Base-by-base conservation (phyloP, 208 protist genomes). In the Leishmania amazonensis region DNA sequence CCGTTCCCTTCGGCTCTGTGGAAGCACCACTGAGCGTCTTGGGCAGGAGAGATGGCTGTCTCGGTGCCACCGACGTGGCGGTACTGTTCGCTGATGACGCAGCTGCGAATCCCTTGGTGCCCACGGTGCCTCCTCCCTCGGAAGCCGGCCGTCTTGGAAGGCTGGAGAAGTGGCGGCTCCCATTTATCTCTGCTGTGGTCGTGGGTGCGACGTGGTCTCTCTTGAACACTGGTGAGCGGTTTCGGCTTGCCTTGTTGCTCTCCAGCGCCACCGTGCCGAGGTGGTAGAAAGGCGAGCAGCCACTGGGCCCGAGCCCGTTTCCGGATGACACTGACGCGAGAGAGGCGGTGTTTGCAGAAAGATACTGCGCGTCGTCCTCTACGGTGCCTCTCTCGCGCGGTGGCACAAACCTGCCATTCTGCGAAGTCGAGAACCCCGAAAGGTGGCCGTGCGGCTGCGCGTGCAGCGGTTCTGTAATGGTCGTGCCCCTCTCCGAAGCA, bases 271-370 rank as follows among this genome's bases (percentile, higher is more conserved):
- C 71, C 47, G 71, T 40, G 49, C 49, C 49, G 1, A 40, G 9
- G 21, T 79, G 54, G n/a, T 75, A 74, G 9, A 79, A 35, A 9
- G 75, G 80, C 19, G 80, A 54, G 45, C 62, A 79, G 9, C 73
- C 60, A 24, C 62, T 57, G 19, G n/a, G 51, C 0, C 80, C 80
- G 38, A 38, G 35, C 1, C 8, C 60, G 21, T 31, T 15, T 21
- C 17, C 21, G 38, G 75, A 67, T 5, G 64, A 72, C 49, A 65
- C 72, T 5, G 72, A 45, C 9, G 72, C 28, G 35, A 35, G 64
- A 19, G 62, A 71, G 3, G 24, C 19, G 2, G 73, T 40, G 9
- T 21, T 51, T 9, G 5, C 47, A 2, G 60, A 11, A 15, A 15
- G 21, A n/a, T 28, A 8, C 21, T n/a, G 2, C 4, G 19, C 1